A percentile compares a stretch with the other conserved stretches of the same genome.
Evolutionary conservation across 148 eudicot genomes (phyloP).

Genomic region (Vaccinium darrowii): DNA sequence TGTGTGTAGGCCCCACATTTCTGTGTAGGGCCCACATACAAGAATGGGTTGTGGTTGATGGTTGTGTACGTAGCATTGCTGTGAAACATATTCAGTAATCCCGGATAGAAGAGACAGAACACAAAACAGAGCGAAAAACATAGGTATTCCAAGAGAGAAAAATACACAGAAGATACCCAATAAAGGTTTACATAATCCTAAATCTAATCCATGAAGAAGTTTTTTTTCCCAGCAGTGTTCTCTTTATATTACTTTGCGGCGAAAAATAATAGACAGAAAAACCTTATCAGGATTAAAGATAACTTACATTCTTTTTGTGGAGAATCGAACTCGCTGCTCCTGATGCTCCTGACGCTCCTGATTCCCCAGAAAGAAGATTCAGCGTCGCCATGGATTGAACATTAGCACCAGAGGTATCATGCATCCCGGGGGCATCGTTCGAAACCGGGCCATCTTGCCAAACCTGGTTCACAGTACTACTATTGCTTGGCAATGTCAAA

Average conservation of each 20-base stretch:
- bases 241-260: no score
- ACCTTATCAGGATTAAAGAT: no score
- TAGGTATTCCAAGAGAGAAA: neutral
- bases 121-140: neutral
- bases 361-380: constrained; percentile 53
- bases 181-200: no score
- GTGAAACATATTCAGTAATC: neutral
- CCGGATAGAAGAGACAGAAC: neutral
- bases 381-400: constrained; percentile 52
- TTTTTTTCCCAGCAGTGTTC: no score
- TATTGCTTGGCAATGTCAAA: constrained; percentile 32
- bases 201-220: no score
- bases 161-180: no score
- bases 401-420: constrained; percentile 42
- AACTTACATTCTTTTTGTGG: constrained; percentile 46
- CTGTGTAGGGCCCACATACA: no score
- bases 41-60: no score
- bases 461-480: constrained; percentile 54
- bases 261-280: no score
- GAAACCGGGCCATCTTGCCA: constrained; percentile 81
- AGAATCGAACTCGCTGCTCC: constrained; percentile 19
- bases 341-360: constrained; percentile 17
- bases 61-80: no score
- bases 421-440: constrained; percentile 31
- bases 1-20: no score